A percentile compares a stretch with the other conserved stretches of the same genome.
Evolutionary conservation across 1,284 basidiomycete species (phyloP).

Genomic region (Irpex sp.): DNA sequence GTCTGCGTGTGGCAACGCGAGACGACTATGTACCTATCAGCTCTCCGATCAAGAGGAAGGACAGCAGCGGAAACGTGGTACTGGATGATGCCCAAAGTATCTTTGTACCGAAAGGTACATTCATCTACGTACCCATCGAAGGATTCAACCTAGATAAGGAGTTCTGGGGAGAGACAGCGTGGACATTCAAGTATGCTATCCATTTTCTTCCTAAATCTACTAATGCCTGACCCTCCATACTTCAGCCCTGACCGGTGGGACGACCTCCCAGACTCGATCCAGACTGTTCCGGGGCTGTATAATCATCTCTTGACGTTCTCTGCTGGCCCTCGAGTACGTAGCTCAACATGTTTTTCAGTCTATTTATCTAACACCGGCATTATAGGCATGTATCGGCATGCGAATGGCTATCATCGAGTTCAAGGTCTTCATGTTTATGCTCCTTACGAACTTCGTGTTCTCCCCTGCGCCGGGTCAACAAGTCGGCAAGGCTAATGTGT

Average conservation of each 20-base stretch:
- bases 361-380: neutral
- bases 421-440: conserved; percentile 68
- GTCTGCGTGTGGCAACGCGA: conserved; percentile 67
- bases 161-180: conserved; percentile 75
- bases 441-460: conserved; percentile 67
- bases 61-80: conserved; percentile 41
- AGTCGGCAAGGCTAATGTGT: conserved; percentile 71
- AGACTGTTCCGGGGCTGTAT: conserved; percentile 63
- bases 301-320: conserved; percentile 73
- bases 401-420: conserved; percentile 78
- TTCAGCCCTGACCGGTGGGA: conserved; percentile 77
- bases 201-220: neutral
- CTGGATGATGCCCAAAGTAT: conserved; percentile 40
- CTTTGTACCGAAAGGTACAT: conserved; percentile 59
- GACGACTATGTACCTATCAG: conserved; percentile 74
- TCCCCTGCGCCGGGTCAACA: conserved; percentile 43
- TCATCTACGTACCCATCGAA: conserved; percentile 74
- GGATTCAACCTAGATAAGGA: conserved; percentile 71
- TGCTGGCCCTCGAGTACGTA: conserved; percentile 68
- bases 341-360: neutral
- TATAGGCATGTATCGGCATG: conserved; percentile 74
- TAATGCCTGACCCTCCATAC: neutral
- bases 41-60: conserved; percentile 49
- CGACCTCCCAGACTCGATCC: conserved; percentile 59
- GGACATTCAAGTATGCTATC: conserved; percentile 65